Evolutionary conservation across 2,329 filamentous ascomycete genomes (phyloP).

Genomic region (Penicillium crustosum): DNA sequence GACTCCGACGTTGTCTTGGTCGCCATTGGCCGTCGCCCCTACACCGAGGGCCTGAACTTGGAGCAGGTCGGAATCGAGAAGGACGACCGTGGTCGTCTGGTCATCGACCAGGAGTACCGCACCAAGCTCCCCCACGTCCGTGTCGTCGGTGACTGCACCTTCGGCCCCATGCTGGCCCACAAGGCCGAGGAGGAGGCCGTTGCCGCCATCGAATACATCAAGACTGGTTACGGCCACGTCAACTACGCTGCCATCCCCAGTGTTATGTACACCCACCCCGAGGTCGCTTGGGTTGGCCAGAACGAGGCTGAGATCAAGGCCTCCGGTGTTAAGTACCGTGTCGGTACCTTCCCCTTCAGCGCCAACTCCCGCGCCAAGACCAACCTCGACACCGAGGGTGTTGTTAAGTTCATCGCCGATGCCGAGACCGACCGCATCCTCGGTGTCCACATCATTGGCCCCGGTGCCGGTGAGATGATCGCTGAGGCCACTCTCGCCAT

Average conservation of each 20-base stretch:
- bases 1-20: constrained; percentile 95
- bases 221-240: constrained; percentile 96
- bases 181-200: constrained; percentile 99
- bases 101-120: constrained; percentile 98
- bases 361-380: constrained; percentile 99
- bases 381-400: constrained; percentile 90
- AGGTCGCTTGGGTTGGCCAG: constrained; percentile 98
- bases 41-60: constrained; percentile 85
- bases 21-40: constrained; percentile 92
- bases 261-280: constrained; percentile 99
- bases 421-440: constrained; percentile 94
- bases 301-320: constrained; percentile 95
- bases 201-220: constrained; percentile 93
- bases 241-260: constrained; percentile 98
- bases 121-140: constrained; percentile 97
- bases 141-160: constrained; percentile 92
- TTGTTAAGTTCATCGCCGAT: constrained; percentile 97
- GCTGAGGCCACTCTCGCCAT: constrained; percentile 92
- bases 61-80: constrained; percentile 76
- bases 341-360: constrained; percentile 93
- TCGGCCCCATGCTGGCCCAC: constrained; percentile 98
- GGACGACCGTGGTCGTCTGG: constrained; percentile 89
- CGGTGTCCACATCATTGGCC: constrained; percentile 93
- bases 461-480: constrained; percentile 99
- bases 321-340: constrained; percentile 83